A percentile compares a stretch with the other conserved stretches of the same genome.
Conservation (phyloP, 108 stramenopile species). For the Cyclotella atomus region DNA sequence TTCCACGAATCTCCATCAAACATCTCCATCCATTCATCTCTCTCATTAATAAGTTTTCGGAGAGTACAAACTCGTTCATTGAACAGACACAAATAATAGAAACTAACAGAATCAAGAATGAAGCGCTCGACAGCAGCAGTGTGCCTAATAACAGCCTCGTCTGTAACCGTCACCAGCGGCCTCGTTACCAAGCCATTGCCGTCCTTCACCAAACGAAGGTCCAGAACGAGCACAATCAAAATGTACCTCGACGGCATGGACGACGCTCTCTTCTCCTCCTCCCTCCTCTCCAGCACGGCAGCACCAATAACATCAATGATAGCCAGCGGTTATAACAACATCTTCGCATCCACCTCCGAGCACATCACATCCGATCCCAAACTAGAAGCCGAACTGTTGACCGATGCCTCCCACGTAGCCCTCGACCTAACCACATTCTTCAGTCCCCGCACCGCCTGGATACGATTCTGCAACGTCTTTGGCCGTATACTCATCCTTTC, state of each 20-base stretch:
- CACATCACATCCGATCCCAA: constrained; percentile 30
- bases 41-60: no score
- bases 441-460: constrained; percentile 34
- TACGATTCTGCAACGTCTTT: constrained; percentile 38
- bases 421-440: constrained; percentile 45
- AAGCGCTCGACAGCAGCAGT: not conserved
- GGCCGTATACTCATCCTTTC: constrained; percentile 38
- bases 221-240: not conserved
- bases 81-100: no score
- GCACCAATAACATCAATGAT: not conserved
- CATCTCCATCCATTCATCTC: no score
- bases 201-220: not conserved
- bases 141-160: not conserved
- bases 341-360: not conserved
- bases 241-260: constrained; percentile 7
- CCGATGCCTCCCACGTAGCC: constrained; percentile 51
- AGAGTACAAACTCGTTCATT: no score
- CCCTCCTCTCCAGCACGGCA: not conserved
- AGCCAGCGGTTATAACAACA: not conserved
- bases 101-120: not conserved
- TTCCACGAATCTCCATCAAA: no score
- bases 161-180: not conserved
- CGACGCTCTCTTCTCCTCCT: not conserved
- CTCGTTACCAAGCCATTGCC: not conserved
- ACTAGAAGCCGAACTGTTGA: constrained; percentile 45